Percentiles rank a stretch among this genome's conserved stretches.
Evolutionary conservation across 768 basidiomycete species (phyloP).

Genomic region (Thelephora ganbajun): DNA sequence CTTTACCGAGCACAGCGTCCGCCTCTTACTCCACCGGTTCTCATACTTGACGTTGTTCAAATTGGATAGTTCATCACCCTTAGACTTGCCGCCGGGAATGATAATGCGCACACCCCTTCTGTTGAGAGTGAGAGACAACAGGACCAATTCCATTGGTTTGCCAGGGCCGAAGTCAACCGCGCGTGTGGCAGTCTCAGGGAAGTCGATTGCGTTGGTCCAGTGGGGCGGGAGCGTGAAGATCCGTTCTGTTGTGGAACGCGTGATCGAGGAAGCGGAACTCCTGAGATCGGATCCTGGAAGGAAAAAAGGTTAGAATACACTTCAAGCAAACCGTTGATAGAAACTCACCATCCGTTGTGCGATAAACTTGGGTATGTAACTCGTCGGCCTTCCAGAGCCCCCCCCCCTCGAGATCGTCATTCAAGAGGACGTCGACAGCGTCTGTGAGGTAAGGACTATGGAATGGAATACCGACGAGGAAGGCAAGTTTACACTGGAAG

Average conservation of each 20-base stretch:
- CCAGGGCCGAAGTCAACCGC: slow-evolving; percentile 96
- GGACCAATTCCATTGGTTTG: slow-evolving; percentile 88
- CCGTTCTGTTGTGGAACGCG: slow-evolving; percentile 81
- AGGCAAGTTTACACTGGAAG: slow-evolving; percentile 89
- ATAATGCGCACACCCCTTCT: slow-evolving; percentile 88
- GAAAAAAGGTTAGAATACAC: slow-evolving; percentile 4
- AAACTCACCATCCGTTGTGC: slow-evolving; percentile 80
- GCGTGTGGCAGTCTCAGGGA: slow-evolving; percentile 86
- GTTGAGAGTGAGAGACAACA: slow-evolving; percentile 73
- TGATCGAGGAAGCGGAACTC: slow-evolving; percentile 50
- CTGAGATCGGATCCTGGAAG: slow-evolving; percentile 75
- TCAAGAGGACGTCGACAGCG: slow-evolving; percentile 60
- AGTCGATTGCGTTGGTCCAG: slow-evolving; percentile 82
- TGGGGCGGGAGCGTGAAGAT: slow-evolving; percentile 88
- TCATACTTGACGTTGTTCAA: slow-evolving; percentile 54
- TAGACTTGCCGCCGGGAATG: slow-evolving; percentile 81
- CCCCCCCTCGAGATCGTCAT: slow-evolving; percentile 62
- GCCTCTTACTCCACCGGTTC: slow-evolving; percentile 87
- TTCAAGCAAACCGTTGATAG: neutral
- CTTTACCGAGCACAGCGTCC: slow-evolving; percentile 71
- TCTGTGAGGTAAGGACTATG: slow-evolving; percentile 77
- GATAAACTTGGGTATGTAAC: slow-evolving; percentile 72
- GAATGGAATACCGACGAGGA: slow-evolving; percentile 93
- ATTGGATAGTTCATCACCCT: slow-evolving; percentile 81
- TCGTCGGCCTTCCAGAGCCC: slow-evolving; percentile 65